Conservation (phyloP, 176 grass and related monocot species). For the Saccharum spontaneum region DNA sequence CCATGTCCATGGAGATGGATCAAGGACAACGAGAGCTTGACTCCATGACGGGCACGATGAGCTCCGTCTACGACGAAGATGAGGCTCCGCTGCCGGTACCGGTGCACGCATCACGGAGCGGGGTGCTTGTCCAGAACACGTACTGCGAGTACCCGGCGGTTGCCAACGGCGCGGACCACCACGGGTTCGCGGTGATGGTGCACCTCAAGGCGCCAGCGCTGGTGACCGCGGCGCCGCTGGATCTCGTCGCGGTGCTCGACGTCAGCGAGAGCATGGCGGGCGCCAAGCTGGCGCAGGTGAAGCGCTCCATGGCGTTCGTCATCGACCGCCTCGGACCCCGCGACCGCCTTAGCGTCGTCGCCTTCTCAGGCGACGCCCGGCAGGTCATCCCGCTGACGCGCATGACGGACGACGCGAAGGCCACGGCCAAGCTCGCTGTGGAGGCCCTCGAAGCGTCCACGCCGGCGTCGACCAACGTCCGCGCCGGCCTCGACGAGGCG, state of each 20-base stretch:
- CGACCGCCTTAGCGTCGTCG: neutral
- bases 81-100: too few species aligned
- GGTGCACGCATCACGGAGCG: neutral
- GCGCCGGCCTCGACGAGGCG: neutral
- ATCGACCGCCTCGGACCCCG: neutral
- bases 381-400: too few species aligned
- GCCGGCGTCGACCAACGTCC: neutral
- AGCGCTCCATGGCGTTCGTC: neutral
- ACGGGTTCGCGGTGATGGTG: neutral
- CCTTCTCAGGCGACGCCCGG: too few species aligned
- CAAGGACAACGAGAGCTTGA: too few species aligned
- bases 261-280: conserved; percentile 79
- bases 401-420: too few species aligned
- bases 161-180: neutral
- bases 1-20: too few species aligned
- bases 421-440: too few species aligned
- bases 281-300: conserved; percentile 52
- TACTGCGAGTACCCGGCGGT: neutral
- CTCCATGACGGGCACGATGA: too few species aligned
- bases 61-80: too few species aligned
- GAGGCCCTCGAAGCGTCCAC: too few species aligned
- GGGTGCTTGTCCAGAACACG: neutral
- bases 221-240: conserved; percentile 21
- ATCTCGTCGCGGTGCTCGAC: conserved; percentile 73
- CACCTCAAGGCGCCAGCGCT: conserved; percentile 32